Evolutionary conservation across 1,139 yeast genomes (phyloP), one percentile per base, ranked within the genome.

Genomic region (Hansenula anomala): DNA sequence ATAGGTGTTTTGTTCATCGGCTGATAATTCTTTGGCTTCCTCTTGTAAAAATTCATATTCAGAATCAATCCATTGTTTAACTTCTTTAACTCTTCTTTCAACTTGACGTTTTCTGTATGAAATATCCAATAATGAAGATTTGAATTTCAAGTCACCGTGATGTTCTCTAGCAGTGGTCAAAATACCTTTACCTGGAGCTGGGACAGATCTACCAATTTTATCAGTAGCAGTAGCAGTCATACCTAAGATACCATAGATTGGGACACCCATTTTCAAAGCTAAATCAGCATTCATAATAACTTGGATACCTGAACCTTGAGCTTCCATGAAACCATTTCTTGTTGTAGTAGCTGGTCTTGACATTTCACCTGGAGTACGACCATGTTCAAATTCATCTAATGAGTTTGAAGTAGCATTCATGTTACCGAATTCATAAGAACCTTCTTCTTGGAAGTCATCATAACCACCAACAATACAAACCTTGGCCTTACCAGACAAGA

Each of bases 111-210:
- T 75, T 72, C 99, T 87, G 80, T 92, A 92, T 65, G 84, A 83
- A 67, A 92, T 81, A 67, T 89, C 87, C 71, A 92, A 71, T 68
- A 85, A 69, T 48, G 92, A 82, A 49, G 90, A 71, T 57, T 87
- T 80, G 73, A 76, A 84, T 69, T 86, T 85, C 73, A 84, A 74
- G 57, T 76, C 77, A 54, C 90, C 89, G 55, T 82, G 90, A 60
- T 83, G 80, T 70, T 92, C 99, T 62, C 95, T 85, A 43, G 98
- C 98, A 57, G 96, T 87, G 48, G 98, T 92, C 73, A 92, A 78
- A 55, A 92, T 84, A 82, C 99, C 99, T 73, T 90, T 89, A 66
- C 99, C 99, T 68, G 99, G 99, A 61, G 98, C 98, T 53, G 99
- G 99, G 54, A 92, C 94, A 39, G 97, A 90, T 71, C 97, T 85